Evolutionary conservation across 345 rosid genomes (phyloP), one percentile per base, ranked within the genome.

Genomic region (Hypericum androsaemum): DNA sequence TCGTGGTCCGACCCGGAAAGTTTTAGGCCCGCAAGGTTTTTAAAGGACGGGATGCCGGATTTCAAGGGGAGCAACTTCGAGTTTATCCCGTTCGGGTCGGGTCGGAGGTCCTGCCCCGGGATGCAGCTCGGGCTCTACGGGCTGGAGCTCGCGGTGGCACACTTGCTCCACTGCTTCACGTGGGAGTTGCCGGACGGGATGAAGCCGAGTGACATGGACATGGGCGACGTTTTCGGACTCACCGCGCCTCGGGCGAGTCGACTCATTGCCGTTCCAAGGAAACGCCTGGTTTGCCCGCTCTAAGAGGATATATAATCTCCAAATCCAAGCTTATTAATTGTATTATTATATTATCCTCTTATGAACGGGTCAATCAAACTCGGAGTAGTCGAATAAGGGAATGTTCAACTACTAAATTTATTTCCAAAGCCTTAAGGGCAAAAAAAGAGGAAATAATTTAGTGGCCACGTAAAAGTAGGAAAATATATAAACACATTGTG

Each of bases 61-160:
- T 87, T 77, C 58, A 87, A 74, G 60, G 96, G 96, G 6, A 77
- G 43, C 52, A 71, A 83, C 58, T 90, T 87, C 37, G 92, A 87
- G 78, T 87, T 87, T 51, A 72, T 87, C 12, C 96, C 98, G 0
- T 90, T 90, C 51, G 98, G 95, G 60, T 78, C 96, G 12, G 96
- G 98, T 52, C 68, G 96, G 54, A 74, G 92, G 68, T 87, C 95
- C 0, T 87, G 98, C 52, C 96, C 96, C 1, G 96, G 98, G 0
- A 90, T 90, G 96, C 86, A 82, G 37, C 92, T 90, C 1, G 98
- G 98, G 53, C 65, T 90, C 10, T 90, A 90, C 5, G 80, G 82
- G 0, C 76, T 87, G 42, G 89, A 90, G 7, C 57, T 76, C 35
- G 81, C 84, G 0, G 94, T 88, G 53, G 95, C 84, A 15, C 68